Evolutionary conservation across 169 alveolate genomes (phyloP).

Genomic region (Plasmodium adleri): DNA sequence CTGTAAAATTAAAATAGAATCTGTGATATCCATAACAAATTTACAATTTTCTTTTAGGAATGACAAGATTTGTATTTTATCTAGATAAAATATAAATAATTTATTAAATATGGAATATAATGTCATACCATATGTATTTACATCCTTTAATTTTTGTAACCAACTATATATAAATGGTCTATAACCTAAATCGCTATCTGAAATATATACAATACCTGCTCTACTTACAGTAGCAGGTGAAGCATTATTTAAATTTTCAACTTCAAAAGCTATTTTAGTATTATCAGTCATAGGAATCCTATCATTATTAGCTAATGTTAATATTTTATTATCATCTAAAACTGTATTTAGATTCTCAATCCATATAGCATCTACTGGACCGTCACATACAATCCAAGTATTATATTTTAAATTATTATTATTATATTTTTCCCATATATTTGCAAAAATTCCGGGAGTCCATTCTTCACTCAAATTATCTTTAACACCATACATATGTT

Average conservation of each 20-base stretch:
- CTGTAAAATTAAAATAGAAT: constrained; percentile 88
- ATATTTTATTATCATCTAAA: constrained; percentile 97
- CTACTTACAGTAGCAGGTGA: constrained; percentile 99
- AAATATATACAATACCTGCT: constrained; percentile 98
- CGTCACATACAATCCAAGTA: constrained; percentile 99
- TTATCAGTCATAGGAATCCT: constrained; percentile 93
- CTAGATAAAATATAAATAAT: constrained; percentile 77
- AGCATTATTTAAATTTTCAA: constrained; percentile 96
- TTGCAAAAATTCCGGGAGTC: constrained; percentile 91
- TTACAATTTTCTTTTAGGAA: constrained; percentile 80
- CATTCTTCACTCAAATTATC: constrained; percentile 95
- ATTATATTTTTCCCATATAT: constrained; percentile 77
- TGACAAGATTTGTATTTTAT: constrained; percentile 72
- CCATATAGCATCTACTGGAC: constrained; percentile 99
- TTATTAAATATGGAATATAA: constrained; percentile 69
- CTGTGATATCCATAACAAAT: constrained; percentile 92
- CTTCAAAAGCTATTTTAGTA: constrained; percentile 91
- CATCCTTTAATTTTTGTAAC: constrained; percentile 91
- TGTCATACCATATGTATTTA: constrained; percentile 42
- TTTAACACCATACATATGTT: constrained; percentile 93
- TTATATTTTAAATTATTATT: constrained; percentile 92
- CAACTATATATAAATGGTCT: constrained; percentile 93
- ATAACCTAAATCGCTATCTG: constrained; percentile 92
- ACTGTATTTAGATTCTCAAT: constrained; percentile 99
- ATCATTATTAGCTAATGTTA: constrained; percentile 97